Base-by-base conservation (phyloP, 75 land plant genomes). In the Isoetes taiwanensis region DNA sequence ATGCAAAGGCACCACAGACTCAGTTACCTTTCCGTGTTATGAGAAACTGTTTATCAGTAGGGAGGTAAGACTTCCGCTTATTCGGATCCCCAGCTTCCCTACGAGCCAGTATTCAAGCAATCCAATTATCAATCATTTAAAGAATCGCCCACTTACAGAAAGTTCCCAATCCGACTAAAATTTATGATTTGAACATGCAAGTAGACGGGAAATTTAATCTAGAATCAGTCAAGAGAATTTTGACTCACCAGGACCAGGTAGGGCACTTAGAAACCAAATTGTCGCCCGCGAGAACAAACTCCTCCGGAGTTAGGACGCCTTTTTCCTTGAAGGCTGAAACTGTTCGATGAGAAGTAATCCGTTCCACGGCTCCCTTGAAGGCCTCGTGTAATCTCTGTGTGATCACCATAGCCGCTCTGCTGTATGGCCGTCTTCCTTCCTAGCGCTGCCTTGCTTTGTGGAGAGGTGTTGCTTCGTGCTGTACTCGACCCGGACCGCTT, bases 271-370 rank as follows among this genome's bases (percentile, higher is more conserved):
- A 69, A 26, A 93, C 98, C 43, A 93, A 83, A 62, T 93, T 93
- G 46, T 93, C 98, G 32, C 98, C 98, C 52, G 98, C 98, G 38
- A 76, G 63, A 48, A 93, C 78, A 64, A 93, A 93, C 38, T 93
- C 98, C 37, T 69, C 68, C 43, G 91, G 77, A 60, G 86, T 84
- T 17, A 93, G 79, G 19, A 93, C 96, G 23, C 98, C 98, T 65
- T 93, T 93, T 72, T 87, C 98, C 46, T 76, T 84, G 81, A 84
- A 93, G 17, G 98, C 98, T 2, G 98, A 93, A 46, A 93, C 86
- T 0, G 96, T 88, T 4, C 98, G 83, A n/a, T 85, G 96, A 10
- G 76, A 74, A 1, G 98, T 93, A 53, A 93, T 79, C 34, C 90
- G 66, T 74, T 93, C 98, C 50, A 93, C 81, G 1, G 94, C 85